These are phyloP conservation scores for Oxytropis ochrocephala DNA, from an alignment of 306 rosid genomes.

Conservation along the genomic window DNA sequence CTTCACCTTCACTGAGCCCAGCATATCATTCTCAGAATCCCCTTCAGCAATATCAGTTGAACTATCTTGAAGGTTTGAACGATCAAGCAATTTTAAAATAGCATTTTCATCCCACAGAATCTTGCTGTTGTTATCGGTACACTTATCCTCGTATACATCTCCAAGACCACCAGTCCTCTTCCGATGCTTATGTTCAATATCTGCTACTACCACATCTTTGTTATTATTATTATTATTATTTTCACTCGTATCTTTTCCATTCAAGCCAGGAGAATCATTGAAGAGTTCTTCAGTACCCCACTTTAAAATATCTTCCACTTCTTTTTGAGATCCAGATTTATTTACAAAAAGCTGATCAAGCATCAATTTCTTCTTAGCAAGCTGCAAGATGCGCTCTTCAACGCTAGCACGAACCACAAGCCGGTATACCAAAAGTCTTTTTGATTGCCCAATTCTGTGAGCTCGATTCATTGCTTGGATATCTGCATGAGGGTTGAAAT, in stretches of 20 bases:
- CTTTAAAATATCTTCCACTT: conserved; percentile 92
- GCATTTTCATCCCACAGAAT: conserved; percentile 97
- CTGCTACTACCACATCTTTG: conserved; percentile 71
- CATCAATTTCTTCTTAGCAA: conserved; percentile 98
- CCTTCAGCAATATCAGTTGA: conserved; percentile 77
- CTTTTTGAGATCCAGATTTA: conserved; percentile 95
- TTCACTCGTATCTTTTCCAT: conserved; percentile 61
- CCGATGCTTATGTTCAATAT: conserved; percentile 76
- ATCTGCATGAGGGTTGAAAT: conserved; percentile 99
- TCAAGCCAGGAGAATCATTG: conserved; percentile 51
- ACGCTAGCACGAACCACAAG: conserved; percentile 99
- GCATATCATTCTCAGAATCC: conserved; percentile 89
- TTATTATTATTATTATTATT: conserved; percentile 46
- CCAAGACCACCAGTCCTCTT: conserved; percentile 93
- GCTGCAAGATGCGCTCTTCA: conserved; percentile 99
- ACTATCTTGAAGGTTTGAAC: conserved; percentile 76
- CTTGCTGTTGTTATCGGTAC: conserved; percentile 76
- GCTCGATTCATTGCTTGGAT: conserved; percentile 99
- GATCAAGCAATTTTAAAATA: conserved; percentile 89
- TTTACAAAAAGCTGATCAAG: conserved; percentile 98
- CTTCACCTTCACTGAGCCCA: conserved; percentile 92
- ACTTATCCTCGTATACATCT: conserved; percentile 88
- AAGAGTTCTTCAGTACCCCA: conserved; percentile 99
- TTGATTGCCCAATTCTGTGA: conserved; percentile 98
- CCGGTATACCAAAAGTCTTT: conserved; percentile 91